phyloP scores from a whole-genome alignment of 352 stramenopile genomes.

The Pythium aristosporum region DNA sequence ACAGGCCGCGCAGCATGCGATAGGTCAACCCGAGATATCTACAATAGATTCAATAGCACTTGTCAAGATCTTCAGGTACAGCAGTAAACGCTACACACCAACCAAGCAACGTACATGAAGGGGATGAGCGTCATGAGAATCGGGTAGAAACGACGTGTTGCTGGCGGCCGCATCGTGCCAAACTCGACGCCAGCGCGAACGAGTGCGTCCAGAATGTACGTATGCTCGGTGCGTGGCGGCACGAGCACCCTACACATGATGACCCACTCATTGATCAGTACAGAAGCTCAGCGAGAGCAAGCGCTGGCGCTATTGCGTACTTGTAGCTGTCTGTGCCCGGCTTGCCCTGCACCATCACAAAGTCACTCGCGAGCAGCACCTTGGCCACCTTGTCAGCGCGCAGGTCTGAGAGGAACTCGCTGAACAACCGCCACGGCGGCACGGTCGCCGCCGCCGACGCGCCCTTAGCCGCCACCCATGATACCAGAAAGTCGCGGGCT shows the following conservation, averaged over 20 bases:
- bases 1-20: slow-evolving; percentile 76
- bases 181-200: slow-evolving; percentile 68
- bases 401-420: slow-evolving; percentile 60
- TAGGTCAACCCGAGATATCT: slow-evolving; percentile 86
- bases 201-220: slow-evolving; percentile 67
- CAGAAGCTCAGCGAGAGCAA: not conserved
- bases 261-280: not conserved
- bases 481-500: slow-evolving; percentile 29
- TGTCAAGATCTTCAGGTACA: not conserved
- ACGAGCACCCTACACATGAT: slow-evolving; percentile 51
- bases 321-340: slow-evolving; percentile 49
- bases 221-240: slow-evolving; percentile 67
- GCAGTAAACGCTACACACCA: not conserved
- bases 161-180: slow-evolving; percentile 50
- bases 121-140: slow-evolving; percentile 67
- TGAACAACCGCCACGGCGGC: slow-evolving; percentile 66
- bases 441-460: slow-evolving; percentile 9
- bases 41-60: not conserved
- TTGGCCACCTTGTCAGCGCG: slow-evolving; percentile 45
- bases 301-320: slow-evolving; percentile 27
- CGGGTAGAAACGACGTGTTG: slow-evolving; percentile 45
- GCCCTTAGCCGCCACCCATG: slow-evolving; percentile 21
- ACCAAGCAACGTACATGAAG: slow-evolving; percentile 47
- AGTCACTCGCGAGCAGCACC: slow-evolving; percentile 59
- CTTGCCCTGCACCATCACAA: slow-evolving; percentile 57